These are phyloP conservation scores for Trichothecium sympodiale DNA, from an alignment of 2,329 filamentous ascomycete species.

Conservation along the genomic window DNA sequence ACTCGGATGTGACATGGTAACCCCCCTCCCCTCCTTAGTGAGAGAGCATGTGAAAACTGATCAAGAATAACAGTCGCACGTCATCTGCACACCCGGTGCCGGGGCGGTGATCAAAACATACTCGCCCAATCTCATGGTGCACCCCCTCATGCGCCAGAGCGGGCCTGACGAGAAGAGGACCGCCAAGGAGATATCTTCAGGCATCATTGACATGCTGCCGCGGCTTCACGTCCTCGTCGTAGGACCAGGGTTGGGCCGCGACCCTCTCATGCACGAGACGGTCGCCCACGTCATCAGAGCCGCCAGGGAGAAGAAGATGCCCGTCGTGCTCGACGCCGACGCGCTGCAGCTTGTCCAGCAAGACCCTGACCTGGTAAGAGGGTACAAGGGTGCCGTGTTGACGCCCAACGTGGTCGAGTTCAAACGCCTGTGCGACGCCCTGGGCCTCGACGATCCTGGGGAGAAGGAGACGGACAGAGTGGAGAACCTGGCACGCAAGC, in stretches of 20 bases:
- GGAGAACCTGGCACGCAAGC: conserved; percentile 56
- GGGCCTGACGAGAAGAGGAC: conserved; percentile 31
- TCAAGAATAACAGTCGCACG: conserved; percentile 53
- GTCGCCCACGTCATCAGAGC: conserved; percentile 69
- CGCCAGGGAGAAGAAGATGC: conserved; percentile 59
- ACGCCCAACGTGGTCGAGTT: conserved; percentile 97
- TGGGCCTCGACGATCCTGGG: conserved; percentile 47
- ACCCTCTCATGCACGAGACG: conserved; percentile 81
- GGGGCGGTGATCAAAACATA: conserved; percentile 91
- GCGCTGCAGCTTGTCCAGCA: conserved; percentile 69
- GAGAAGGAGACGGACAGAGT: conserved; percentile 36
- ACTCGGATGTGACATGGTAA: conserved; percentile 81
- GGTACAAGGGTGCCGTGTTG: conserved; percentile 74
- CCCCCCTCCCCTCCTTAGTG: not conserved
- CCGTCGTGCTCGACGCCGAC: conserved; percentile 87
- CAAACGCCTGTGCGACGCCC: conserved; percentile 62
- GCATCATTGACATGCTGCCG: conserved; percentile 69
- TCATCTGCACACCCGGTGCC: conserved; percentile 88
- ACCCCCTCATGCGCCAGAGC: conserved; percentile 70
- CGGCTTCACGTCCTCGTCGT: conserved; percentile 88
- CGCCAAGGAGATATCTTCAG: conserved; percentile 38
- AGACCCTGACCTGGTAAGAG: conserved; percentile 64
- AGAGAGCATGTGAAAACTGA: conserved; percentile 3
- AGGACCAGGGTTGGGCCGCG: conserved; percentile 82
- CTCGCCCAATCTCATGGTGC: conserved; percentile 96